These are phyloP conservation scores for apple (Malus domestica) DNA, from an alignment of 306 rosid genomes.

Conservation along the genomic window DNA sequence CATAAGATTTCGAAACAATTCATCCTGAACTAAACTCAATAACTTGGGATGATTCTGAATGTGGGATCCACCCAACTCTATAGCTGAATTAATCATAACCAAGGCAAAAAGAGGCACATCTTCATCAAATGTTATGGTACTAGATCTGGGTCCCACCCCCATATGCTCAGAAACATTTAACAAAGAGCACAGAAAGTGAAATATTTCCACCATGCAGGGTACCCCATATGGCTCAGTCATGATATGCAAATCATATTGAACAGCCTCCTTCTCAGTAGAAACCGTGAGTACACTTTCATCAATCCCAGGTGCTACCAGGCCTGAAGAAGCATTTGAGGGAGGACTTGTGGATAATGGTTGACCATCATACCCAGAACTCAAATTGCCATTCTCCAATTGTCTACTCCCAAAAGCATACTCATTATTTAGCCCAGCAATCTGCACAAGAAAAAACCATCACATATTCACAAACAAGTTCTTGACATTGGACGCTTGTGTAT, in stretches of 20 bases:
- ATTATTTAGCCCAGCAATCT: slow-evolving; percentile 51
- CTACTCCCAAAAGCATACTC: slow-evolving; percentile 64
- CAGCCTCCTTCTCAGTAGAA: slow-evolving; percentile 51
- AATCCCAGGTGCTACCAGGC: slow-evolving; percentile 37
- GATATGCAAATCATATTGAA: slow-evolving; percentile 59
- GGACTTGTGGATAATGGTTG: slow-evolving; percentile 45
- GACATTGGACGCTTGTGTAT: not conserved
- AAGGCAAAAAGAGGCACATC: slow-evolving; percentile 92
- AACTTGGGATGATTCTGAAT: slow-evolving; percentile 73
- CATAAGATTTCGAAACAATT: slow-evolving; percentile 73
- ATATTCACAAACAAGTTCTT: slow-evolving; percentile 3
- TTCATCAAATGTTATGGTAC: slow-evolving; percentile 82
- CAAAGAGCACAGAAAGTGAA: slow-evolving; percentile 81
- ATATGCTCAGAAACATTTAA: slow-evolving; percentile 69
- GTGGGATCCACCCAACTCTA: slow-evolving; percentile 92
- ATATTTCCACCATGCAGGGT: slow-evolving; percentile 98
- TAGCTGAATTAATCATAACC: slow-evolving; percentile 75
- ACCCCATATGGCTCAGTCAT: slow-evolving; percentile 94
- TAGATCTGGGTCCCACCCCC: slow-evolving; percentile 67
- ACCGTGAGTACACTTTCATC: slow-evolving; percentile 49
- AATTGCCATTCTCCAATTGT: slow-evolving; percentile 71
- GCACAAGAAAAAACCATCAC: slow-evolving; percentile 30
- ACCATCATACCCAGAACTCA: slow-evolving; percentile 57
- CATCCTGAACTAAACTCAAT: slow-evolving; percentile 76
- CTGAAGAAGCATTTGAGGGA: slow-evolving; percentile 42